phyloP scores from a whole-genome alignment of 2,329 filamentous ascomycete species.

The Tolypocladium endophyticum region DNA sequence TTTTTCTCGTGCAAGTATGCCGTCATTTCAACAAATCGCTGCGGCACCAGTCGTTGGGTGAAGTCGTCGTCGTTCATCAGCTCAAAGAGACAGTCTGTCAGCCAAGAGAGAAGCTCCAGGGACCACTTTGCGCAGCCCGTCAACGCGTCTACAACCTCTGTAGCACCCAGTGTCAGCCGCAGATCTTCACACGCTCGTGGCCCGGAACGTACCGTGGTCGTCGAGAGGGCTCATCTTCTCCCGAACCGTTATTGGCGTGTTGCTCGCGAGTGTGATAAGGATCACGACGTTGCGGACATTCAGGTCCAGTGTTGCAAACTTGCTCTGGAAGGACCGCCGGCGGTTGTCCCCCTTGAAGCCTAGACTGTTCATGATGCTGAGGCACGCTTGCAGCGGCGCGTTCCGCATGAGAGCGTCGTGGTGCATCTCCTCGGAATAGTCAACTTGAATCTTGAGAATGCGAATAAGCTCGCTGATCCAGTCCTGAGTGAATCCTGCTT shows the following conservation, averaged over 20 bases:
- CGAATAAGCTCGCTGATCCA: conserved; percentile 58
- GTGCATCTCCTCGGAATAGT: conserved; percentile 68
- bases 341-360: conserved; percentile 57
- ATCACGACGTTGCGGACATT: conserved; percentile 64
- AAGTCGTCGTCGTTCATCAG: conserved; percentile 43
- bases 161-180: conserved; percentile 3
- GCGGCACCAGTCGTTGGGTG: conserved; percentile 35
- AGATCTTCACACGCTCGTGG: not conserved
- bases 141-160: conserved; percentile 62
- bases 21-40: conserved; percentile 37
- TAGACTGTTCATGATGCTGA: conserved; percentile 71
- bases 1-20: conserved; percentile 42
- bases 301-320: conserved; percentile 64
- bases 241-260: conserved; percentile 41
- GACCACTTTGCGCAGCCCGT: conserved; percentile 71
- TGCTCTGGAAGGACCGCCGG: conserved; percentile 55
- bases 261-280: conserved; percentile 53
- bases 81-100: conserved; percentile 47
- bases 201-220: conserved; percentile 34
- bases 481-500: conserved; percentile 45
- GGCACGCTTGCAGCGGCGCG: conserved; percentile 58
- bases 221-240: conserved; percentile 50
- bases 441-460: conserved; percentile 62
- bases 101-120: conserved; percentile 57
- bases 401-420: conserved; percentile 67